Base-by-base conservation (phyloP, 768 basidiomycete genomes). In the Gloeostereum incarnatum region DNA sequence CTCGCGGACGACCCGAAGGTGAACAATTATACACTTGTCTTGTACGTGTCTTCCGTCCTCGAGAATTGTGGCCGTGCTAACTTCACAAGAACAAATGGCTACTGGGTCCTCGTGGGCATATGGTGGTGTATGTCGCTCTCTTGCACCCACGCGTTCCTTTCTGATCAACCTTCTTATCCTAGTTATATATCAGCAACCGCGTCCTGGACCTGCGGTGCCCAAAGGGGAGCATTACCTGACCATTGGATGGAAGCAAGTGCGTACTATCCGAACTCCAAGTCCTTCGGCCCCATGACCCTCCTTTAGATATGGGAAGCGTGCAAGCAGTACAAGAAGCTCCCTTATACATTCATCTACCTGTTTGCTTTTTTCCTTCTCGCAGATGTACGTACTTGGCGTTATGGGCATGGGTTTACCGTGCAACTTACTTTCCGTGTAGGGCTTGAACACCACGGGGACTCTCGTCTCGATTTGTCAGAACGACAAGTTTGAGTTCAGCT, bases 141-240 rank as follows among this genome's bases (percentile, higher is more conserved):
- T 16, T 11, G 4, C 24, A 6, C 6, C 21, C 9, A 20, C 18
- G 7, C 13, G 13, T 35, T 18, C 18, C 18, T 31, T 27, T 2
- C 9, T 27, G 20, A 21, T 35, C 22, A 35, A 31, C 17, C 8
- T 13, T 34, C 8, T 23, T 20, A 24, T 43, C 36, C 36, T 16
- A 88, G 86, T 91, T 47, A 71, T 90, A 35, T 89, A 76, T 55
- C 89, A 92, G 53, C 73, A 85, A 50, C 83, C 79, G n/a, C 76
- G 89, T 6, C 80, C 83, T 2, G 89, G 89, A 0, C 84, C 87
- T 37, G 60, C 76, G 9, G 61, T 92, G 16, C 89, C 89, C 0
- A 79, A 78, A 46, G 79, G 79, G 35, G 78, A 88, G 45, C 70
- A 57, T 42, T 91, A 90, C 49, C 43, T 89, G 19, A 86, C 85